Percentiles rank a stretch among this genome's conserved stretches.
Evolutionary conservation across 1,284 basidiomycete genomes (phyloP).

Genomic region (Ustilago crameri): DNA sequence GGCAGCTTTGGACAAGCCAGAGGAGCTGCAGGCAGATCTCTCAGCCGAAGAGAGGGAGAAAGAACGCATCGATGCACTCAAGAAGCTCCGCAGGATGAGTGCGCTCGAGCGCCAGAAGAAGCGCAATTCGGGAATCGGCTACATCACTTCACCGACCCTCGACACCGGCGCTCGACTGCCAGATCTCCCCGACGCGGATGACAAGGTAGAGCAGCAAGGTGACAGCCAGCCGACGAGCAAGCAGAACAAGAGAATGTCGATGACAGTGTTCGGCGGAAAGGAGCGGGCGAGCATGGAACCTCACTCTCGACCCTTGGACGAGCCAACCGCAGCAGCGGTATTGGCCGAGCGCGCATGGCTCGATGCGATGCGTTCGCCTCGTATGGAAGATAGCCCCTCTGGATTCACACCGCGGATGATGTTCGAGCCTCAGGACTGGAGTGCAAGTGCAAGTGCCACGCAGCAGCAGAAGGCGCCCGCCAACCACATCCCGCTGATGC

Average conservation of each 20-base stretch:
- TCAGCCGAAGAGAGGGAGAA: constrained; percentile 43
- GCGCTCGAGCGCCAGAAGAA: constrained; percentile 44
- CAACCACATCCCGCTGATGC: constrained; percentile 37
- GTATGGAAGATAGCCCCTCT: constrained; percentile 44
- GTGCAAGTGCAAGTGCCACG: neutral
- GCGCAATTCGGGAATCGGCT: constrained; percentile 44
- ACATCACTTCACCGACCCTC: constrained; percentile 29
- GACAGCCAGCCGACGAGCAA: constrained; percentile 6
- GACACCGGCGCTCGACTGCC: constrained; percentile 15
- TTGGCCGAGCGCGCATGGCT: constrained; percentile 32
- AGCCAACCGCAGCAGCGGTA: constrained; percentile 11
- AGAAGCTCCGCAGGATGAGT: constrained; percentile 42
- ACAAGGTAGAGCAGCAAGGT: constrained; percentile 7
- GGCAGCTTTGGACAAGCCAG: neutral
- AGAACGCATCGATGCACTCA: constrained; percentile 42
- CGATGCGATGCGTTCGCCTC: constrained; percentile 45
- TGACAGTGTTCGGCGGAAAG: constrained; percentile 43
- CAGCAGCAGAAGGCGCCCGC: constrained; percentile 16
- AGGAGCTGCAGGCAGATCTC: constrained; percentile 15
- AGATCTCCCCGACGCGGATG: constrained; percentile 15
- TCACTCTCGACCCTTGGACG: constrained; percentile 8
- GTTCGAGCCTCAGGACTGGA: constrained; percentile 46
- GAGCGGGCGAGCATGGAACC: constrained; percentile 16
- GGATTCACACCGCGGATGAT: constrained; percentile 49
- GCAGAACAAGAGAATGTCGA: constrained; percentile 35